Conservation (phyloP, 352 stramenopile species). For the Pythium utonaiense region DNA sequence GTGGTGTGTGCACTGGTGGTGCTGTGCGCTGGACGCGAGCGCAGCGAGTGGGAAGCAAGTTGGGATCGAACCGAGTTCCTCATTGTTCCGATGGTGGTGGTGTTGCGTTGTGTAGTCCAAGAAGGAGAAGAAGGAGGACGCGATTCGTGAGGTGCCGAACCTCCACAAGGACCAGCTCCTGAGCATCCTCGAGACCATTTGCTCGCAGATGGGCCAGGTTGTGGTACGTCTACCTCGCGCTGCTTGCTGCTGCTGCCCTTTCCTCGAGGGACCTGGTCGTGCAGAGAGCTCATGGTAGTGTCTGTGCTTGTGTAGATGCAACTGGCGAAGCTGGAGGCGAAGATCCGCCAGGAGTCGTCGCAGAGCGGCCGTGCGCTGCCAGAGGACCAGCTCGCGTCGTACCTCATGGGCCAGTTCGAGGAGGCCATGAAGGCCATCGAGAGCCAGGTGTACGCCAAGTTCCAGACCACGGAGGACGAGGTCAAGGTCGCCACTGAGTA, state of each 20-base stretch:
- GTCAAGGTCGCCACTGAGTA: slow-evolving; percentile 86
- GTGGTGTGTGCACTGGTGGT: neutral
- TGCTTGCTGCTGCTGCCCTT: neutral
- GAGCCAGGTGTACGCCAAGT: slow-evolving; percentile 86
- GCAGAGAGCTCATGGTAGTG: neutral
- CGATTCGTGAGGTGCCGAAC: slow-evolving; percentile 73
- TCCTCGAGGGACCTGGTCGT: neutral
- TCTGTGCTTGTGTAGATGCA: slow-evolving; percentile 55
- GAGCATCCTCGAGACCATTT: slow-evolving; percentile 86
- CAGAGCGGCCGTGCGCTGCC: slow-evolving; percentile 77
- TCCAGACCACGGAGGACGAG: slow-evolving; percentile 86
- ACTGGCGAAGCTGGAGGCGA: slow-evolving; percentile 82
- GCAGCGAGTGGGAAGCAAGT: too few species aligned
- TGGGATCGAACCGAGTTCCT: neutral
- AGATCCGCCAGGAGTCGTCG: slow-evolving; percentile 86
- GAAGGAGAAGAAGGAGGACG: slow-evolving; percentile 55
- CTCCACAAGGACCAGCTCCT: slow-evolving; percentile 86
- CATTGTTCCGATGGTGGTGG: neutral
- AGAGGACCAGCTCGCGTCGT: slow-evolving; percentile 83
- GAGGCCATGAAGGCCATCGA: slow-evolving; percentile 90
- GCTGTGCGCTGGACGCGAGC: neutral
- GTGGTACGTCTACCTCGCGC: slow-evolving; percentile 46
- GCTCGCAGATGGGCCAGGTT: slow-evolving; percentile 86
- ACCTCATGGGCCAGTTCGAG: slow-evolving; percentile 88
- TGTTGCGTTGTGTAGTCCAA: slow-evolving; percentile 22